Evolutionary conservation across 176 grass and related monocot species (phyloP).

Genomic region (Metroxylon sagu): DNA sequence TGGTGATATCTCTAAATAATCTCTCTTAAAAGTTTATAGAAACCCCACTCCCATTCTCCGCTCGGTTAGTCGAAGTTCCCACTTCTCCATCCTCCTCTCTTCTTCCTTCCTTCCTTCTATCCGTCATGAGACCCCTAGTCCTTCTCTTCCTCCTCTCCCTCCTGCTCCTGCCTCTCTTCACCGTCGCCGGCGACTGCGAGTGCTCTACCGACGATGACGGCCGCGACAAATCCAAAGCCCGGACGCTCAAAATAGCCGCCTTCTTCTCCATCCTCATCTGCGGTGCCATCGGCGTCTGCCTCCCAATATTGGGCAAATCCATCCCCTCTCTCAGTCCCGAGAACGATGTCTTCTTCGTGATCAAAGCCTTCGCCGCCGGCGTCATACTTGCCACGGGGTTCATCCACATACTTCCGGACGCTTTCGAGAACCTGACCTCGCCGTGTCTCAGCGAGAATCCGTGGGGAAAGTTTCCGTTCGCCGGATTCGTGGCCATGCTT

Average conservation of each 20-base stretch:
- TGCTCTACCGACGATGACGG: neutral
- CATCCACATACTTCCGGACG: slow-evolving; percentile 73
- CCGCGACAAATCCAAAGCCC: slow-evolving; percentile 10
- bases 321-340: slow-evolving; percentile 34
- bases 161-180: neutral
- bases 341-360: slow-evolving; percentile 41
- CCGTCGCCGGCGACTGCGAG: slow-evolving; percentile 7
- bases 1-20: too few species aligned
- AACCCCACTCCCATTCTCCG: too few species aligned
- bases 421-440: slow-evolving; percentile 37
- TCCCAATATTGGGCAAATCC: slow-evolving; percentile 35
- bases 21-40: too few species aligned
- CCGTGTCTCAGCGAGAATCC: slow-evolving; percentile 42
- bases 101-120: too few species aligned
- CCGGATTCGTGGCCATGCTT: slow-evolving; percentile 50
- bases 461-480: slow-evolving; percentile 54
- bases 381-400: slow-evolving; percentile 75
- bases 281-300: slow-evolving; percentile 29
- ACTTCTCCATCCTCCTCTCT: too few species aligned
- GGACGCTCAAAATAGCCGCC: slow-evolving; percentile 29
- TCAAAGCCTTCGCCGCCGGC: slow-evolving; percentile 72
- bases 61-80: too few species aligned
- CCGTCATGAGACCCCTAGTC: too few species aligned
- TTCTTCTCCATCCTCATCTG: slow-evolving; percentile 49
- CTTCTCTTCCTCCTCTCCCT: neutral